Percentiles rank a stretch among this genome's conserved stretches.
Evolutionary conservation across 1,139 yeast species (phyloP).

Genomic region (Candida sojae): DNA sequence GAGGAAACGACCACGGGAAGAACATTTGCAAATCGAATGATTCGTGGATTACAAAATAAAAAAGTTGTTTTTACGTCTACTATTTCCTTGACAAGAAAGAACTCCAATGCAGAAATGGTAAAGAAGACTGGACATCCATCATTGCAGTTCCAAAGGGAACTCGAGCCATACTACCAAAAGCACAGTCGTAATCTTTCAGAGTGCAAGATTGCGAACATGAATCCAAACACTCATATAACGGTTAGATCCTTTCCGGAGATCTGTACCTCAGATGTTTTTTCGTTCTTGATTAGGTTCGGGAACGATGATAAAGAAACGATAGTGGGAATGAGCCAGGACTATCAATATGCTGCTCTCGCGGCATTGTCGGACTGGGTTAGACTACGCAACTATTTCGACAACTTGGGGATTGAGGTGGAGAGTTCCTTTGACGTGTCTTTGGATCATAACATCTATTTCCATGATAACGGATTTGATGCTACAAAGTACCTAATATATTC

Average conservation of each 20-base stretch:
- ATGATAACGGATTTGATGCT: slow-evolving; percentile 46
- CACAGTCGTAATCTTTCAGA: neutral
- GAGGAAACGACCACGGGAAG: slow-evolving; percentile 50
- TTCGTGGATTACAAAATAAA: slow-evolving; percentile 58
- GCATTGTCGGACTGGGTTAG: slow-evolving; percentile 52
- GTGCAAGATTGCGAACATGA: neutral
- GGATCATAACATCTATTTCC: slow-evolving; percentile 45
- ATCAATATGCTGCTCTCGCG: slow-evolving; percentile 60
- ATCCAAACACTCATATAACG: slow-evolving; percentile 7
- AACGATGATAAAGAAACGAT: slow-evolving; percentile 19
- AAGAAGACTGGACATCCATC: slow-evolving; percentile 20
- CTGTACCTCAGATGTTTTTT: slow-evolving; percentile 23
- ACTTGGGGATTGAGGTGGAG: neutral
- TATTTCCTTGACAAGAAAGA: slow-evolving; percentile 47
- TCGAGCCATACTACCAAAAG: slow-evolving; percentile 25
- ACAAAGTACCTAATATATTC: slow-evolving; percentile 40
- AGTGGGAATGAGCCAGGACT: slow-evolving; percentile 17
- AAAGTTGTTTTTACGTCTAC: slow-evolving; percentile 52
- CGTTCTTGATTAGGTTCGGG: slow-evolving; percentile 46
- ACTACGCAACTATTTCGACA: slow-evolving; percentile 3
- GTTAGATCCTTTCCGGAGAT: slow-evolving; percentile 6
- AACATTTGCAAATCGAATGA: slow-evolving; percentile 58
- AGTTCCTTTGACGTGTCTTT: slow-evolving; percentile 36
- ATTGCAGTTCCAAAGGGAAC: slow-evolving; percentile 36
- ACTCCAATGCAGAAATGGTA: slow-evolving; percentile 23